Conservation (phyloP, 1,284 basidiomycete genomes). For the Uromyces viciae-fabae region DNA sequence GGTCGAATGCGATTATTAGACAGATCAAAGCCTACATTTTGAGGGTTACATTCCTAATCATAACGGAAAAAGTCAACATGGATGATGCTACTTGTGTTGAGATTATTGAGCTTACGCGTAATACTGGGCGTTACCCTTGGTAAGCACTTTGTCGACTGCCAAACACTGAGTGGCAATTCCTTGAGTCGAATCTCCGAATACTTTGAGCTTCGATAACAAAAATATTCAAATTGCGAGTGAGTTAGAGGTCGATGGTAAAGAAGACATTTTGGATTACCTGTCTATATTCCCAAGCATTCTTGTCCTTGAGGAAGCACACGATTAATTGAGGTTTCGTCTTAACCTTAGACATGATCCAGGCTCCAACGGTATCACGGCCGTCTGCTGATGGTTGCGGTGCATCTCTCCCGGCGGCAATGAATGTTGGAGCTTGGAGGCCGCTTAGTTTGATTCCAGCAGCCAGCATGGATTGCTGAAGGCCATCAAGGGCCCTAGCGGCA, state of each 20-base stretch:
- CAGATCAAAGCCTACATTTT: slow-evolving; percentile 24
- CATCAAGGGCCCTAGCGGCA: not conserved
- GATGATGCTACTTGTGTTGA: not conserved
- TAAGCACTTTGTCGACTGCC: slow-evolving; percentile 21
- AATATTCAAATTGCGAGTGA: not conserved
- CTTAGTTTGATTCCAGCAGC: slow-evolving; percentile 14
- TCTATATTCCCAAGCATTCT: slow-evolving; percentile 38
- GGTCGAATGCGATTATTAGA: no score
- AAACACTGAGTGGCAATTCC: slow-evolving; percentile 39
- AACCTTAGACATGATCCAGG: slow-evolving; percentile 39
- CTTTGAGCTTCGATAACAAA: slow-evolving; percentile 27
- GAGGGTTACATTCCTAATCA: slow-evolving; percentile 26
- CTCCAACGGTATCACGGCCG: slow-evolving; percentile 3
- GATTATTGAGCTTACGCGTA: slow-evolving; percentile 27
- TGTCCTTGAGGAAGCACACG: slow-evolving; percentile 29
- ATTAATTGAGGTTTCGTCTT: slow-evolving; percentile 39
- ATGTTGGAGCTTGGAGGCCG: not conserved
- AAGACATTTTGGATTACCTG: slow-evolving; percentile 10
- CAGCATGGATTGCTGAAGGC: not conserved
- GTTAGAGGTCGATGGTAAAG: no score
- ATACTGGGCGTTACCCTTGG: slow-evolving; percentile 38
- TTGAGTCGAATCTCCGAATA: slow-evolving; percentile 37
- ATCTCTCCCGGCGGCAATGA: not conserved
- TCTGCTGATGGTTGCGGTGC: not conserved
- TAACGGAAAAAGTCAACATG: not conserved